Evolutionary conservation across 805 yeast species (phyloP), one percentile per base, ranked within the genome.

Genomic region (Brettanomyces nanus): DNA sequence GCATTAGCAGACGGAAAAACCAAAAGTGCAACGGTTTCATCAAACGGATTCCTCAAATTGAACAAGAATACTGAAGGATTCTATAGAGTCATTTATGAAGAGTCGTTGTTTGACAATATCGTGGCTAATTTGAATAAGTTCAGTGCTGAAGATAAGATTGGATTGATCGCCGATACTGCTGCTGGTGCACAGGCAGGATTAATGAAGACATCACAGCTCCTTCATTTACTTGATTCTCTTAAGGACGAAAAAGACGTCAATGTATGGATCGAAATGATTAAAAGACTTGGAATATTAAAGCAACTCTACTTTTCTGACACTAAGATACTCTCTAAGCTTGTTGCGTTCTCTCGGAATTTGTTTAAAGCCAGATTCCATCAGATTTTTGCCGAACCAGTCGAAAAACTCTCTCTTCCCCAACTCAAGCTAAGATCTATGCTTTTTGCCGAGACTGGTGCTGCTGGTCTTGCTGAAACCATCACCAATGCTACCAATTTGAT

Each of bases 221-320:
- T 76, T 54, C 56, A 66, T 33, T 57, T 74, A 30, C 51, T 71
- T 14, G 51, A 56, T 37, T 45, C 57, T 5, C 53, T 61, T 15
- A 54, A 61, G 14, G 40, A 61, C 26, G 69, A 64, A 41, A 49
- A 54, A 4, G 64, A 65, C 28, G 66, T 59, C 45, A 65, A 68
- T 34, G 77, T 74, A 33, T 78, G 85, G 85, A 54, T 59, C 19
- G 78, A 74, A 49, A 60, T 77, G 31, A 54, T 67, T 19, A 59
- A 62, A 23, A 54, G 73, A 17, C 50, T 77, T 29, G 50, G 49
- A 15, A 47, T 52, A 19, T 51, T 73, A 20, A 45, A 55, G 25
- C 46, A 51, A 13, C 52, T 62, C 2, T 71, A 69, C 48, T 68
- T 63, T 42, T 61, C 56, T 28, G 52, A 60, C 35, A 43, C 57